Evolutionary conservation across 768 basidiomycete species (phyloP).

Genomic region (Pleurotus pulmonarius): DNA sequence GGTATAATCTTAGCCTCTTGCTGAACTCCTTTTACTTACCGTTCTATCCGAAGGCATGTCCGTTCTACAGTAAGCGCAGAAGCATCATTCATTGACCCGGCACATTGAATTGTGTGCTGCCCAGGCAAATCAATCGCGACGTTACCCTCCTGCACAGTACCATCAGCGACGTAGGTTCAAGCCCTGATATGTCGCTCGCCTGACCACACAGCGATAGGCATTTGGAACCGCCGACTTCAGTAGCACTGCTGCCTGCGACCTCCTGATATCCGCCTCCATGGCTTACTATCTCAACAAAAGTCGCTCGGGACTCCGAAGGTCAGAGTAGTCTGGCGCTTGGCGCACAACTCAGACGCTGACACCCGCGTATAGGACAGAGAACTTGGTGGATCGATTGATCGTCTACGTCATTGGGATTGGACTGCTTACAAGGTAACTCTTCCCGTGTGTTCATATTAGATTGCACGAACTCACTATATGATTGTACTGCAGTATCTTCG

Average conservation of each 20-base stretch:
- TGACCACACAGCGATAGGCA: neutral
- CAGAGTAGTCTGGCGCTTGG: neutral
- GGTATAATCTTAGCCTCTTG: too few species aligned
- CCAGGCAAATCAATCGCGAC: conserved; percentile 1
- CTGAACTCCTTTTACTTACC: too few species aligned
- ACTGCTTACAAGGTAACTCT: neutral
- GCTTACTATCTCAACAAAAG: neutral
- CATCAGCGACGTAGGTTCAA: neutral
- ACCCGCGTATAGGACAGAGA: neutral
- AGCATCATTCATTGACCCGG: too few species aligned
- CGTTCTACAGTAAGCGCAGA: neutral
- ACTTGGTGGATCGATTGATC: neutral
- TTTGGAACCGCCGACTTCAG: neutral
- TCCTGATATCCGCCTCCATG: neutral
- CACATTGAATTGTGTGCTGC: too few species aligned
- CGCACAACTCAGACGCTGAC: neutral
- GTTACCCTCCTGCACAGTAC: neutral
- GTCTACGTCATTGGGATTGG: conserved; percentile 1
- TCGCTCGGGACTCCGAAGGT: neutral
- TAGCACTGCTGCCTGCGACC: neutral
- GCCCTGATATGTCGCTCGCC: too few species aligned
- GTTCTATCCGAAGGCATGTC: neutral
- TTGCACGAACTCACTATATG: too few species aligned
- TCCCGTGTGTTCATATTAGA: neutral
- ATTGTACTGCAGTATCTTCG: neutral